phyloP scores from a whole-genome alignment of 495 filamentous ascomycete species.

The Rhizodiscina lignyota region DNA sequence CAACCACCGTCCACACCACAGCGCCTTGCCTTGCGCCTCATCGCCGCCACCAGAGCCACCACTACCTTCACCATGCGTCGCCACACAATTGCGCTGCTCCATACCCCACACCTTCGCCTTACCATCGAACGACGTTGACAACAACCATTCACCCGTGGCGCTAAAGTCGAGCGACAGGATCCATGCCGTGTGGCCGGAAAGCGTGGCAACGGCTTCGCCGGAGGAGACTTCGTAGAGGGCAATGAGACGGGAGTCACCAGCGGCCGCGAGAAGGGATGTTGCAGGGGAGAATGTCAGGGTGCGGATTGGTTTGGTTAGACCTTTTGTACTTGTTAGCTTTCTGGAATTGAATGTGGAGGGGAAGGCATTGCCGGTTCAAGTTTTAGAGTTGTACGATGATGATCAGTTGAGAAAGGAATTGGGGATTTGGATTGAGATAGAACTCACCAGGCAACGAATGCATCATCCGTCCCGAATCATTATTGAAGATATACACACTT shows the following conservation, averaged over 20 bases:
- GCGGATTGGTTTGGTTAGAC: slow-evolving; percentile 71
- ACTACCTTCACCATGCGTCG: slow-evolving; percentile 85
- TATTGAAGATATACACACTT: slow-evolving; percentile 87
- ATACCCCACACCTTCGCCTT: slow-evolving; percentile 93
- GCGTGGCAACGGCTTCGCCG: slow-evolving; percentile 79
- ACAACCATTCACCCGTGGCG: slow-evolving; percentile 78
- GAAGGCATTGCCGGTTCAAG: too few species aligned
- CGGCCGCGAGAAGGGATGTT: slow-evolving; percentile 73
- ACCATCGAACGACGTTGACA: slow-evolving; percentile 82
- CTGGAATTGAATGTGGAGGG: too few species aligned
- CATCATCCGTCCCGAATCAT: slow-evolving; percentile 66
- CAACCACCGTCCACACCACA: slow-evolving; percentile 83
- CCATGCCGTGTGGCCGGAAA: slow-evolving; percentile 69
- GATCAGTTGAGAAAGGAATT: neutral
- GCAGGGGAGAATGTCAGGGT: slow-evolving; percentile 74
- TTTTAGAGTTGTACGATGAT: too few species aligned
- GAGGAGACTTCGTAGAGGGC: slow-evolving; percentile 79
- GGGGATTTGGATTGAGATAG: neutral
- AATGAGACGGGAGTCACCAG: slow-evolving; percentile 77
- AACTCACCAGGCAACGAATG: slow-evolving; percentile 68
- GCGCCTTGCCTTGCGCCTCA: slow-evolving; percentile 64
- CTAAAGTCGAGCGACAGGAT: slow-evolving; percentile 84
- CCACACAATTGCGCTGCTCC: slow-evolving; percentile 65
- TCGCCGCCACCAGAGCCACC: too few species aligned
- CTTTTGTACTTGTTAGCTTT: slow-evolving; percentile 28